A percentile compares a stretch with the other conserved stretches of the same genome.
These are phyloP conservation scores for Arctium minus DNA, from an alignment of 129 eudicot genomes.

Conservation along the genomic window DNA sequence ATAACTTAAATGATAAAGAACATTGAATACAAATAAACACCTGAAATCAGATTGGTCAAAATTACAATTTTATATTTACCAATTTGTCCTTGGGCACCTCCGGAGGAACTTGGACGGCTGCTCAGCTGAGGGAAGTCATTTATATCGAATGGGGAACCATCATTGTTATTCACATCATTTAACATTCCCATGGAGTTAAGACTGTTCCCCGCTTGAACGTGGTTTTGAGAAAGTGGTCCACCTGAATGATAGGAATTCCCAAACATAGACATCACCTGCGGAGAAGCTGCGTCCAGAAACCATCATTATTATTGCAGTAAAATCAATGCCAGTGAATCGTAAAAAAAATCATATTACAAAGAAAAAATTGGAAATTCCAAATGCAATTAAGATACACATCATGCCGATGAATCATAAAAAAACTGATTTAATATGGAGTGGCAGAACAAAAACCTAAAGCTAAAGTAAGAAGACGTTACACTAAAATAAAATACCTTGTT, in stretches of 20 bases:
- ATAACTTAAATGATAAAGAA: neutral
- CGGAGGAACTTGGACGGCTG: constrained; percentile 91
- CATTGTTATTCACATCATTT: constrained; percentile 79
- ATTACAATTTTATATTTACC: constrained; percentile 41
- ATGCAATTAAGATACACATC: too few relatives aligned
- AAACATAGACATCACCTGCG: constrained; percentile 85
- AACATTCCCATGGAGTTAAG: constrained; percentile 77
- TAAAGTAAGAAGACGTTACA: neutral
- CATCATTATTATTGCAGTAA: neutral
- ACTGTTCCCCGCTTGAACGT: constrained; percentile 59
- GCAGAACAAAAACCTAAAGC: neutral
- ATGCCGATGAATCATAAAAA: neutral
- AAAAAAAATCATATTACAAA: neutral
- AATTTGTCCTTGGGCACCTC: constrained; percentile 93
- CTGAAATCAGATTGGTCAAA: neutral
- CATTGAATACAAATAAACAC: neutral
- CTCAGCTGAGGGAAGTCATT: constrained; percentile 89
- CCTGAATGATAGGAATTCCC: constrained; percentile 93
- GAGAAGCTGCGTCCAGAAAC: constrained; percentile 69
- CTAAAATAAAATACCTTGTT: constrained; percentile 64
- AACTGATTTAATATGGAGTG: neutral
- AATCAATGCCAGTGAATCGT: neutral
- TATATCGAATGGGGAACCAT: constrained; percentile 77
- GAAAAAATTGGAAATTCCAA: neutral
- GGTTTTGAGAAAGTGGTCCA: constrained; percentile 74